Base-by-base conservation (phyloP, 2,329 filamentous ascomycete genomes). In the Tympanopsis confertula region DNA sequence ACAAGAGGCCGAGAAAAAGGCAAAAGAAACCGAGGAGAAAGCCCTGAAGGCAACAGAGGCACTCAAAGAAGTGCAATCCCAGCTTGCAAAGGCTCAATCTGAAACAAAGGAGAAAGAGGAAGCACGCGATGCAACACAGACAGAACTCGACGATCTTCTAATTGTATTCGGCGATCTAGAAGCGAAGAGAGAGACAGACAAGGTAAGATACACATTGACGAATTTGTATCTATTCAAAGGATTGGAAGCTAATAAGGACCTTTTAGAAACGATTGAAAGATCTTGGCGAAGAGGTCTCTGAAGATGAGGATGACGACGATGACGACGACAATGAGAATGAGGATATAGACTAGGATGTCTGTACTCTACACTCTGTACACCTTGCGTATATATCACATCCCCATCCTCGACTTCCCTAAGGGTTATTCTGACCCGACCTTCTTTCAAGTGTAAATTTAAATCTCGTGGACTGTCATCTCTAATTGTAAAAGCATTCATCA, bases 111-210 rank as follows among this genome's bases (percentile, higher is more conserved):
- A 44, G 2, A 28, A 48, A 3, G 46, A 44, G 39, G 36, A 36
- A 35, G 35, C 28, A 5, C 30, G 37, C 10, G 39, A 45, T 14
- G 37, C 13, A 20, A 14, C 17, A 14, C 20, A 38, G 30, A 51
- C 20, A 47, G 47, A 42, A 42, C 41, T 22, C 45, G 40, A 28
- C 43, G 45, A 14, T 29, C 52, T 24, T 40, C 49, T 33, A 42
- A 45, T 32, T 47, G 49, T 15, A 51, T 86, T 88, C 56, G 78
- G 75, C 13, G 85, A 91, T 51, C 53, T 87, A 14, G 85, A 91
- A 56, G 82, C 86, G 38, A 89, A 88, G 60, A 66, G 77, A 36
- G 68, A 70, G 30, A 76, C 74, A 47, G 86, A 89, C 52, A 89
- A 85, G 66, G 58, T 61, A 18, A 33, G 30, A n/a, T n/a, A n/a